phyloP scores from a whole-genome alignment of 1,284 basidiomycete species.

The Ustilago shanxiensis region DNA sequence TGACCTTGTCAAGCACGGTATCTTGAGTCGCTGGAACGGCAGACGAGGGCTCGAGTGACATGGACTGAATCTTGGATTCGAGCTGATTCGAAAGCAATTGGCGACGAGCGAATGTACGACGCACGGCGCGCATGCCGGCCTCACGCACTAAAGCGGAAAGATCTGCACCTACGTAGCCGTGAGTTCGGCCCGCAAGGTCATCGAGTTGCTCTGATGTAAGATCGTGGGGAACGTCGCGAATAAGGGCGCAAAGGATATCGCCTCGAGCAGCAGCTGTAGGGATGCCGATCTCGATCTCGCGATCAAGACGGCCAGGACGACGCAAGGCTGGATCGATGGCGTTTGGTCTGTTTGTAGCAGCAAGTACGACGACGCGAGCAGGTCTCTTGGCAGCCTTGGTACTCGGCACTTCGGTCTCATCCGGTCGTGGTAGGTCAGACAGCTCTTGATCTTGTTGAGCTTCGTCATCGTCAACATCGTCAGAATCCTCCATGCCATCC shows the following conservation, averaged over 20 bases:
- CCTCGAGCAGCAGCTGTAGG: conserved; percentile 86
- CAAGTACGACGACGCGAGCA: conserved; percentile 89
- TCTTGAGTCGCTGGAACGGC: background rate
- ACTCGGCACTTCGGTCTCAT: background rate
- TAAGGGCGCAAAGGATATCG: conserved; percentile 85
- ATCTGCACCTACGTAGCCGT: conserved; percentile 98
- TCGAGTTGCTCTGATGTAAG: conserved; percentile 77
- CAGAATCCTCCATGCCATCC: conserved; percentile 80
- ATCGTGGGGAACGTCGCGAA: conserved; percentile 82
- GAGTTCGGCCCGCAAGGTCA: conserved; percentile 81
- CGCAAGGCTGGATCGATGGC: conserved; percentile 95
- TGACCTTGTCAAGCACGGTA: conserved; percentile 26
- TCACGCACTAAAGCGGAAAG: conserved; percentile 91
- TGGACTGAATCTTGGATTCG: conserved; percentile 28
- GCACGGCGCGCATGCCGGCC: conserved; percentile 90
- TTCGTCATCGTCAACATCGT: conserved; percentile 51
- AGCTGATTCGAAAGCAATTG: conserved; percentile 15
- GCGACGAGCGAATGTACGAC: conserved; percentile 72
- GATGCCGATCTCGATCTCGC: conserved; percentile 96
- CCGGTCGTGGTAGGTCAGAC: conserved; percentile 54
- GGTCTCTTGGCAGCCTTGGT: conserved; percentile 6
- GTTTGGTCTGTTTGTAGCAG: conserved; percentile 96
- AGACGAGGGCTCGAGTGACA: conserved; percentile 32
- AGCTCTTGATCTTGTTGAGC: conserved; percentile 55
- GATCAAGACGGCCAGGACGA: conserved; percentile 92